phyloP scores from a whole-genome alignment of 192 early-diverging fungal species.

The Lobulomyces angularis region DNA sequence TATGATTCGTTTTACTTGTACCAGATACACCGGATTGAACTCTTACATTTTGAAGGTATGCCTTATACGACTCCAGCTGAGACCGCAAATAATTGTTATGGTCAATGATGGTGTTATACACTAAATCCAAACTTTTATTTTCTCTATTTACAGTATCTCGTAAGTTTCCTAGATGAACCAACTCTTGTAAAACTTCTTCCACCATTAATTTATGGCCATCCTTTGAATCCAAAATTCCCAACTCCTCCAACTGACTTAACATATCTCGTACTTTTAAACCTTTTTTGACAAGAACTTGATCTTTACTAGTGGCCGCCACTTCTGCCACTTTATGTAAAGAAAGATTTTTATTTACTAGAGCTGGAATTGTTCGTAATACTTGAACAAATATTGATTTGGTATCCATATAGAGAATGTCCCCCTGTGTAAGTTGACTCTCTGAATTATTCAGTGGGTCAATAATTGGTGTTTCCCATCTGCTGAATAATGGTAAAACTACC shows the following conservation, averaged over 20 bases:
- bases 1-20: no score
- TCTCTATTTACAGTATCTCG: conserved; percentile 79
- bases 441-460: conserved; percentile 47
- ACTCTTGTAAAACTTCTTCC: conserved; percentile 80
- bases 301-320: conserved; percentile 74
- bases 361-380: conserved; percentile 78
- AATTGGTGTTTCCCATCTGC: conserved; percentile 73
- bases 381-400: conserved; percentile 89
- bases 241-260: conserved; percentile 72
- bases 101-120: conserved; percentile 85
- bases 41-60: conserved; percentile 87
- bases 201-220: conserved; percentile 64
- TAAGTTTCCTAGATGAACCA: conserved; percentile 81
- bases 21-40: conserved; percentile 63
- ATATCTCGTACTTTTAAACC: conserved; percentile 93
- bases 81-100: conserved; percentile 84
- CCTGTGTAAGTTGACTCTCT: conserved; percentile 82
- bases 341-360: conserved; percentile 41
- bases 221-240: conserved; percentile 52
- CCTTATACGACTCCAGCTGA: conserved; percentile 89
- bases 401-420: conserved; percentile 91
- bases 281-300: conserved; percentile 78
- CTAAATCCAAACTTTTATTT: conserved; percentile 59
- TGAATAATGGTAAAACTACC: conserved; percentile 60
- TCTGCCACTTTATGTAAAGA: conserved; percentile 67